Conservation (phyloP, 1,139 yeast genomes). For the Saccharomyces pastorianus region DNA sequence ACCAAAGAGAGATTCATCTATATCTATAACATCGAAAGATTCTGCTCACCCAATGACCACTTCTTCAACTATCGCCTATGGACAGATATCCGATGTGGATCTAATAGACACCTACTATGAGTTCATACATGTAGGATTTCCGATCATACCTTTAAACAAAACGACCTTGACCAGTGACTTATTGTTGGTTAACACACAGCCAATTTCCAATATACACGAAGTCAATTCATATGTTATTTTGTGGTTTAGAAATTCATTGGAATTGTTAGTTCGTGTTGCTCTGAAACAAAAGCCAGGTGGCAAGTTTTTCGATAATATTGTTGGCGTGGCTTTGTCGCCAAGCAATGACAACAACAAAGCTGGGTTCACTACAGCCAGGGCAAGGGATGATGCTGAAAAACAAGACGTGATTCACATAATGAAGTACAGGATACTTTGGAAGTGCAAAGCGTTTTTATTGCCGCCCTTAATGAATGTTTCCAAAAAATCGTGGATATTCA, state of each 20-base stretch:
- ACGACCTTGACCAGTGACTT: constrained; percentile 32
- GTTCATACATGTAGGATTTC: constrained; percentile 48
- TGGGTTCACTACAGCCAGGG: background rate
- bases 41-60: constrained; percentile 6
- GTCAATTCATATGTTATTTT: constrained; percentile 39
- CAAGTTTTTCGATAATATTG: constrained; percentile 14
- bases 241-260: constrained; percentile 45
- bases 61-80: constrained; percentile 15
- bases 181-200: constrained; percentile 31
- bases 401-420: constrained; percentile 6
- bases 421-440: constrained; percentile 10
- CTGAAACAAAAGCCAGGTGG: constrained; percentile 27
- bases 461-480: constrained; percentile 34
- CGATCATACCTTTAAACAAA: constrained; percentile 48
- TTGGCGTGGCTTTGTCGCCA: constrained; percentile 4
- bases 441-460: constrained; percentile 24
- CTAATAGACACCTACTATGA: constrained; percentile 41
- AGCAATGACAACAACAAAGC: constrained; percentile 2
- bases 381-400: background rate
- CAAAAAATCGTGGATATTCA: constrained; percentile 39
- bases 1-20: constrained; percentile 1
- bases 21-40: constrained; percentile 10
- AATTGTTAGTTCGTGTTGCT: constrained; percentile 37
- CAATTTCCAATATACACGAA: constrained; percentile 33
- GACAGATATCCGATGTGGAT: constrained; percentile 27